phyloP scores from a whole-genome alignment of 306 rosid genomes.

The barrel medic (Medicago truncatula) region DNA sequence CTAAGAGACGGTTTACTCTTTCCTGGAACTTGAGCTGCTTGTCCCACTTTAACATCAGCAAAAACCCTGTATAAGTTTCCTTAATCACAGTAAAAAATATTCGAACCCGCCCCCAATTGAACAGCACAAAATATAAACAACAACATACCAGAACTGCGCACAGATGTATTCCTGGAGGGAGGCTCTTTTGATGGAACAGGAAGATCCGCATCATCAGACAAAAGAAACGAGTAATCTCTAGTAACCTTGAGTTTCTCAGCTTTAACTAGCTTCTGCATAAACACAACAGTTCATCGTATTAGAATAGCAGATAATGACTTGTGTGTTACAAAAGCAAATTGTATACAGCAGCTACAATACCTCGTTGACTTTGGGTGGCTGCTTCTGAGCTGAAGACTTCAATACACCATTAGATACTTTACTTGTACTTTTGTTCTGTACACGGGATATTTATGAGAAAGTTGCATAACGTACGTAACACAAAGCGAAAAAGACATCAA shows the following conservation, averaged over 20 bases:
- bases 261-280: constrained; percentile 61
- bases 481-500: constrained; percentile 14
- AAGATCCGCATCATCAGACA: constrained; percentile 72
- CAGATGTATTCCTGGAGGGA: constrained; percentile 44
- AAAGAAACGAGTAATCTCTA: constrained; percentile 89
- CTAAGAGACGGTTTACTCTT: constrained; percentile 58
- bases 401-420: constrained; percentile 52
- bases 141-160: constrained; percentile 62
- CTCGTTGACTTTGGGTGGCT: constrained; percentile 60
- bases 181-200: constrained; percentile 71
- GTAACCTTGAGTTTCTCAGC: constrained; percentile 79
- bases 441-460: constrained; percentile 46
- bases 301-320: constrained; percentile 29
- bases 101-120: constrained; percentile 44
- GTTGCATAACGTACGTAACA: constrained; percentile 29
- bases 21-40: constrained; percentile 54
- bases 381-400: constrained; percentile 49
- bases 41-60: constrained; percentile 72
- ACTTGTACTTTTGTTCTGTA: constrained; percentile 62
- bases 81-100: constrained; percentile 51
- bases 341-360: constrained; percentile 50
- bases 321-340: constrained; percentile 4
- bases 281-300: constrained; percentile 36
- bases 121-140: constrained; percentile 40
- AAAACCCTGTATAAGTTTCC: constrained; percentile 67